Evolutionary conservation across 495 filamentous ascomycete genomes (phyloP), one percentile per base, ranked within the genome.

Genomic region (Lophiostoma macrostomum): DNA sequence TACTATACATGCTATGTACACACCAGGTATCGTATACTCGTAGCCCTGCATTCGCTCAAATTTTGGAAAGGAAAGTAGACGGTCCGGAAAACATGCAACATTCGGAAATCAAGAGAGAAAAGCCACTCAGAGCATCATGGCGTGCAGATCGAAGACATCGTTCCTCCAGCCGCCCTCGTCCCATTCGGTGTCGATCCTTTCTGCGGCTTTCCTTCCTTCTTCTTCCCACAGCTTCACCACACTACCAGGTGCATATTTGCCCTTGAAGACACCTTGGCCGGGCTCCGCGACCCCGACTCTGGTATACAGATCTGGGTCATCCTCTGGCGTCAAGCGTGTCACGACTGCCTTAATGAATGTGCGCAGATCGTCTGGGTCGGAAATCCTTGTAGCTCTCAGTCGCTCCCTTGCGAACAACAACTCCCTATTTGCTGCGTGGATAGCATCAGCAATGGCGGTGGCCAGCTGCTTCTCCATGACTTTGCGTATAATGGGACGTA

Each of bases 221-320:
- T 90, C 87, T 50, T 90, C 78, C 88, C 89, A 96, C 19, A 91
- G 64, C 72, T 88, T 89, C 28, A 91, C 85, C 8, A 96, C 69
- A 67, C 88, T 94, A 0, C 88, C 90, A 0, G 91, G 91, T 5
- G 91, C 82, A 73, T 95, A 95, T 4, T 88, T 74, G 1, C 85
- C 89, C 59, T 82, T 80, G 69, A 96, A 97, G 5, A 91, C 76
- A 10, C 86, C 87, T 22, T 67, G 66, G 10, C 81, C 76, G 0
- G 82, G 81, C 35, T 79, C 72, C 14, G 74, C 74, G 7, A 94
- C 68, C 0, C 87, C 88, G 20, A 95, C 69, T 0, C 82, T 71
- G 2, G 80, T 71, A 47, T 93, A 81, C 0, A 94, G 67, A 67
- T 94, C 88, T 0, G 85, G 80, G 65, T 90, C 79, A 11, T 85